Evolutionary conservation across 2,329 filamentous ascomycete genomes (phyloP).

Genomic region (Pseudopithomyces maydicus): DNA sequence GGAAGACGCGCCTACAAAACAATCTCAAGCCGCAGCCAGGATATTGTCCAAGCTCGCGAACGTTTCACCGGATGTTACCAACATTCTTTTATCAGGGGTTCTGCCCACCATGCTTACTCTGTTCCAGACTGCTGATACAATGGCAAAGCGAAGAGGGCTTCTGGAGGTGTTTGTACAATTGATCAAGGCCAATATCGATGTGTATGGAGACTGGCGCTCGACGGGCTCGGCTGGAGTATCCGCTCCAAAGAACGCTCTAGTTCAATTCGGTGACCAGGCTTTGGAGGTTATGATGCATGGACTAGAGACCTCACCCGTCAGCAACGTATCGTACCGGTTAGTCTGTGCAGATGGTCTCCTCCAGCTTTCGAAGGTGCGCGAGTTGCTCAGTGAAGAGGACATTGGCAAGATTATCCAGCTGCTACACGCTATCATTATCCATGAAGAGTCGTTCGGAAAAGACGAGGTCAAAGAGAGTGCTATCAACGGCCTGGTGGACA

Average conservation of each 20-base stretch:
- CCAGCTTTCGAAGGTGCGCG: constrained; percentile 48
- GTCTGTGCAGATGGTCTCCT: constrained; percentile 51
- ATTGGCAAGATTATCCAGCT: constrained; percentile 61
- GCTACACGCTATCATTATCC: constrained; percentile 64
- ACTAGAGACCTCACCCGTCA: constrained; percentile 49
- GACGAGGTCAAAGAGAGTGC: constrained; percentile 64
- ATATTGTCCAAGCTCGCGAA: constrained; percentile 63
- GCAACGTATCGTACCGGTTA: constrained; percentile 57
- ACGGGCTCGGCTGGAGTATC: constrained; percentile 44
- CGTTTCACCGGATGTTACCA: constrained; percentile 60
- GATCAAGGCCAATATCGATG: constrained; percentile 61
- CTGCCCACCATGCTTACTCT: constrained; percentile 63
- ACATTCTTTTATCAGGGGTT: constrained; percentile 60
- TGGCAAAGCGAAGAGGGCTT: constrained; percentile 66
- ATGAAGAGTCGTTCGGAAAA: constrained; percentile 61
- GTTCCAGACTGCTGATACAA: constrained; percentile 65
- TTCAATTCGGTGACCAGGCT: constrained; percentile 47
- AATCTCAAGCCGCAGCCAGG: constrained; percentile 67
- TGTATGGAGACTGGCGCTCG: constrained; percentile 62
- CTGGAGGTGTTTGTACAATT: constrained; percentile 65
- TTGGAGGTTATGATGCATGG: constrained; percentile 50
- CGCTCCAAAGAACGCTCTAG: constrained; percentile 42
- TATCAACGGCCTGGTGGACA: constrained; percentile 62
- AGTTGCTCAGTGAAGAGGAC: constrained; percentile 49
- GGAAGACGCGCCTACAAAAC: constrained; percentile 70